phyloP scores from a whole-genome alignment of 805 yeast species.

The Myxozyma lipomycoides region DNA sequence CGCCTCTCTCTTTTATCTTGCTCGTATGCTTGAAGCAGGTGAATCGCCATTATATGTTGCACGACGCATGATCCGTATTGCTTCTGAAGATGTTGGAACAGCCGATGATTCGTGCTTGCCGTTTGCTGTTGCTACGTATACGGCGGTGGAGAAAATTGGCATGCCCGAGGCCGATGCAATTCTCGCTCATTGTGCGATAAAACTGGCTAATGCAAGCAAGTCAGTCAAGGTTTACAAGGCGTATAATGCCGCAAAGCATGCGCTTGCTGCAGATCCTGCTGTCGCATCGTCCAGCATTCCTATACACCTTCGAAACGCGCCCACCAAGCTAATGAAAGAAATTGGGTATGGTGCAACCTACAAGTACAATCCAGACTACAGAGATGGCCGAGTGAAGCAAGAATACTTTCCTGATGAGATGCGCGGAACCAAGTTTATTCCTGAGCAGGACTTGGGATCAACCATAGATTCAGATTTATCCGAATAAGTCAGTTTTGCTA shows the following conservation, averaged over 20 bases:
- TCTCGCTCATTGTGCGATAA: constrained; percentile 89
- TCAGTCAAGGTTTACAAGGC: constrained; percentile 84
- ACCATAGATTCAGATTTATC: constrained; percentile 17
- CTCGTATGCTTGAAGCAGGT: constrained; percentile 86
- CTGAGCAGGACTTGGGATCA: constrained; percentile 38
- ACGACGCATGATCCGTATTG: constrained; percentile 87
- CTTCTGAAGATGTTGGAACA: constrained; percentile 90
- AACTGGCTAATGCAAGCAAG: constrained; percentile 78
- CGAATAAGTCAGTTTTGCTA: no score
- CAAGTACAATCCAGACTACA: constrained; percentile 81
- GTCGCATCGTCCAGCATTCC: constrained; percentile 56
- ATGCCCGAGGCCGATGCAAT: constrained; percentile 91
- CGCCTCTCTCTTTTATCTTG: constrained; percentile 84
- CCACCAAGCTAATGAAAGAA: constrained; percentile 85
- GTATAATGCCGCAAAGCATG: constrained; percentile 60
- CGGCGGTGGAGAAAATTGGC: constrained; percentile 85
- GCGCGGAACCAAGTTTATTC: constrained; percentile 48
- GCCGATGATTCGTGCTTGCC: constrained; percentile 81
- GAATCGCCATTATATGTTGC: constrained; percentile 90
- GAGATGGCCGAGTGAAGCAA: constrained; percentile 70
- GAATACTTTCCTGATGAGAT: constrained; percentile 67
- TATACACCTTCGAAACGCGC: constrained; percentile 85
- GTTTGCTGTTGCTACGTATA: constrained; percentile 78
- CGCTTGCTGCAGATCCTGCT: constrained; percentile 55
- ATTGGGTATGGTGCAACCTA: constrained; percentile 80